phyloP scores from a whole-genome alignment of 2,329 filamentous ascomycete genomes.

The Alternaria postmessia region DNA sequence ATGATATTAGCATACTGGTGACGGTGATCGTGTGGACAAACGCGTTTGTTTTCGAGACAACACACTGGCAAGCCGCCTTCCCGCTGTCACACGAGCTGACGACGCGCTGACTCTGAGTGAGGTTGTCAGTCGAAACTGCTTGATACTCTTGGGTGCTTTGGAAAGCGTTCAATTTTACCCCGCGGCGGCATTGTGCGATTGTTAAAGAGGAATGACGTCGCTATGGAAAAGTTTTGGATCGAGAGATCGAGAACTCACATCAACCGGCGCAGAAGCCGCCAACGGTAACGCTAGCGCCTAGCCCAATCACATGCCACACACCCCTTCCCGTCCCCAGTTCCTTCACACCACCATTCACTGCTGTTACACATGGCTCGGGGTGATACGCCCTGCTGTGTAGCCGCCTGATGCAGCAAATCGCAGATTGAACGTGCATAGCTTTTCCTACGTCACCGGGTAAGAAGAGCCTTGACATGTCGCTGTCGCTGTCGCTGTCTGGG shows the following conservation, averaged over 20 bases:
- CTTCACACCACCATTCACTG: constrained; percentile 23
- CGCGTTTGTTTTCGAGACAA: constrained; percentile 19
- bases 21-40: constrained; percentile 33
- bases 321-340: constrained; percentile 11
- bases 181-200: constrained; percentile 12
- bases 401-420: constrained; percentile 5
- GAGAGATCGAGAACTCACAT: constrained; percentile 28
- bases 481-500: not conserved
- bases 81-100: constrained; percentile 14
- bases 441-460: constrained; percentile 8
- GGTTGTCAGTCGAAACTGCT: not conserved
- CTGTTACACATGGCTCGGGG: constrained; percentile 23
- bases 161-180: not conserved
- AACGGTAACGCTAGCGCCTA: constrained; percentile 18
- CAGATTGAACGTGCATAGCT: not conserved
- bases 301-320: constrained; percentile 22
- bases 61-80: constrained; percentile 20
- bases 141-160: not conserved
- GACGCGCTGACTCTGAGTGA: constrained; percentile 6
- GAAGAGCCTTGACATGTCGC: not conserved
- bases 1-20: constrained; percentile 28
- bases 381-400: constrained; percentile 18
- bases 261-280: constrained; percentile 12
- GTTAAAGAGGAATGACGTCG: constrained; percentile 14
- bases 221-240: constrained; percentile 17